Conservation (phyloP, 139 green algal species). For the Zygnema circumcarinatum region DNA sequence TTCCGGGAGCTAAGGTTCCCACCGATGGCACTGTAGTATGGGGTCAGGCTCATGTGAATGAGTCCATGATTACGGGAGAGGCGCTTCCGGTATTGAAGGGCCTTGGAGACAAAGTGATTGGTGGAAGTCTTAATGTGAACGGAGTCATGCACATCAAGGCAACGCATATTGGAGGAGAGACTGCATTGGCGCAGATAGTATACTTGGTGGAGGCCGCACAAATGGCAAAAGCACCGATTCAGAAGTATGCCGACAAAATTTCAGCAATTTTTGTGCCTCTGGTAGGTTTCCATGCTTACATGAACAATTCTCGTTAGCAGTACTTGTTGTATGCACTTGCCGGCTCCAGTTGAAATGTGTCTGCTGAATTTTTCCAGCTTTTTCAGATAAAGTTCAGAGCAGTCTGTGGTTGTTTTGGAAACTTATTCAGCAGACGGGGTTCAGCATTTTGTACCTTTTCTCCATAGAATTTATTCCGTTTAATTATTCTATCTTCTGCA, state of each 20-base stretch:
- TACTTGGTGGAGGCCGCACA: conserved; percentile 92
- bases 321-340: too few species aligned
- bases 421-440: too few species aligned
- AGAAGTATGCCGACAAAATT: conserved; percentile 40
- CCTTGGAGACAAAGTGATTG: conserved; percentile 77
- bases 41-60: conserved; percentile 82
- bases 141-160: conserved; percentile 70
- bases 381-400: too few species aligned
- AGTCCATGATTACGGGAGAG: conserved; percentile 97
- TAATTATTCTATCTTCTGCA: too few species aligned
- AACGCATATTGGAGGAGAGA: conserved; percentile 60
- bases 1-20: conserved; percentile 63
- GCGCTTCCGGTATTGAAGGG: conserved; percentile 76
- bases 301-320: too few species aligned
- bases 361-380: not conserved
- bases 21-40: conserved; percentile 85
- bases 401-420: too few species aligned
- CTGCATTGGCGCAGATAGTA: conserved; percentile 83
- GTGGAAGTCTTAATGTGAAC: conserved; percentile 87
- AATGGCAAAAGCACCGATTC: conserved; percentile 95
- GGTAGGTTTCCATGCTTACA: not conserved
- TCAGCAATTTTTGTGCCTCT: conserved; percentile 42
- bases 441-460: too few species aligned
- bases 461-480: too few species aligned
- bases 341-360: not conserved